Evolutionary conservation across 129 eudicot species (phyloP).

Genomic region (Chrysanthemum seticuspe): DNA sequence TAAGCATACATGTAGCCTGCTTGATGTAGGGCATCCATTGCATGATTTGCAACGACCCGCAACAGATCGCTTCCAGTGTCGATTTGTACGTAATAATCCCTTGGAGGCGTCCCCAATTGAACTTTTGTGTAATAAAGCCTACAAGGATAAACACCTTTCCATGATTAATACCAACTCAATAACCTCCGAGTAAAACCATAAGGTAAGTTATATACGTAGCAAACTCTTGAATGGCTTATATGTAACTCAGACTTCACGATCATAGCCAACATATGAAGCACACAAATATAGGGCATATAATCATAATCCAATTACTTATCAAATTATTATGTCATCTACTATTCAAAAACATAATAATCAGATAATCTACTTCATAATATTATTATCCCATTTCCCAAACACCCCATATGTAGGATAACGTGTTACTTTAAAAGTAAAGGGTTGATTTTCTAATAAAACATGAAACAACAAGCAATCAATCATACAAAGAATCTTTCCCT

Average conservation of each 20-base stretch:
- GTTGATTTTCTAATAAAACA: background rate
- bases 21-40: conserved; percentile 76
- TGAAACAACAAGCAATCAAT: conserved; percentile 15
- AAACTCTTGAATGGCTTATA: no score
- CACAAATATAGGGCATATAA: background rate
- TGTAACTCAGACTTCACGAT: conserved; percentile 6
- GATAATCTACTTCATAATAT: no score
- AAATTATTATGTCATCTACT: no score
- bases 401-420: background rate
- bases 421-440: conserved; percentile 8
- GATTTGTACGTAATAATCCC: conserved; percentile 84
- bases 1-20: conserved; percentile 71
- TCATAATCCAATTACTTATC: no score
- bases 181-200: background rate
- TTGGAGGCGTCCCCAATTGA: conserved; percentile 77
- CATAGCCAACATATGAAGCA: background rate
- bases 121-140: conserved; percentile 91
- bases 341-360: no score
- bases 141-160: conserved; percentile 13
- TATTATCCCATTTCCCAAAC: background rate
- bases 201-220: background rate
- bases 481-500: background rate
- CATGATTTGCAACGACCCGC: conserved; percentile 86
- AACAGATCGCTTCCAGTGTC: conserved; percentile 97
- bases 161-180: background rate